Base-by-base conservation (phyloP, 345 rosid species). In the Brassica rapa region DNA sequence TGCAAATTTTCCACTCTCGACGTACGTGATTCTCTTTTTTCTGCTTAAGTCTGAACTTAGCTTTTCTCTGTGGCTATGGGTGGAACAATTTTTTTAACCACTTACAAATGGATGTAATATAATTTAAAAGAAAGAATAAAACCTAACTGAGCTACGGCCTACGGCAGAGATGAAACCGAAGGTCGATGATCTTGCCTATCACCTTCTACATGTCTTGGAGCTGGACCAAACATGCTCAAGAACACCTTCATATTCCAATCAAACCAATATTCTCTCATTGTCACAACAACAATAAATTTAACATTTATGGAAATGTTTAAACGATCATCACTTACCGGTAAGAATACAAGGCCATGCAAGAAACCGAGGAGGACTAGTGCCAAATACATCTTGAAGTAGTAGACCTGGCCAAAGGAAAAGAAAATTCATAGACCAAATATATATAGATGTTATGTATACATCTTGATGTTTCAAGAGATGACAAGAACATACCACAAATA, bases 311-410 rank as follows among this genome's bases (percentile, higher is more conserved):
- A 41, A 73, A 41, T 59, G 68, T 78, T 72, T 35, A 49, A 68
- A 43, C 23, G 25, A 41, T 23, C 32, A 35, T 2, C 16, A 84
- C 97, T 87, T 85, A 96, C 99, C 0, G 99, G 99, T 75, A 96
- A 82, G 84, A 93, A 93, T n/a, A 96, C 87, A 57, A 96, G 91
- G 15, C 99, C 98, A 3, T 96, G 99, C 70, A 96, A 77, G 88
- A 91, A 96, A 81, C 98, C 98, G 4, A 96, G 94, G 25, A 93
- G 91, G 71, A 93, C 99, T 68, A 96, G 76, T 23, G 99, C 96
- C 2, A 96, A 85, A 79, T 96, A 96, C 99, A 96, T 93, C 82
- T 91, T 90, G 85, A 96, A 96, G 86, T 93, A 96, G 82, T 96
- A 96, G 55, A 96, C 93, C 99, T 95, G 85, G 60, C 12, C 39